Evolutionary conservation across 768 basidiomycete genomes (phyloP).

Genomic region (Mycena galericulata): DNA sequence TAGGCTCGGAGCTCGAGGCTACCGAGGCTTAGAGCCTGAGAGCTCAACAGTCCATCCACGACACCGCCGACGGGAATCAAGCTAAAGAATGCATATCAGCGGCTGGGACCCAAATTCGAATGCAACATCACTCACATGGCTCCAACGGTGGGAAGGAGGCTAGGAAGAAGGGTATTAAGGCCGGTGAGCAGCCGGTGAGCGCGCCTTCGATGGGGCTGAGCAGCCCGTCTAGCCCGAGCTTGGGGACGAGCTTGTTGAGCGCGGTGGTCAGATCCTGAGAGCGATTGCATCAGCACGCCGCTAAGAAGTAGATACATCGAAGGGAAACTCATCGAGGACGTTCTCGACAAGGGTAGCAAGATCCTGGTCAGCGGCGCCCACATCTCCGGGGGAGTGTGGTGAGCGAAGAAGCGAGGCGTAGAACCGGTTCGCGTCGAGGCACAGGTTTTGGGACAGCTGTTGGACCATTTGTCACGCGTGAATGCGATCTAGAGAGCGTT

Average conservation of each 20-base stretch:
- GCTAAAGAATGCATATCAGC: no score
- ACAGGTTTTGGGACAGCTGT: slow-evolving; percentile 29
- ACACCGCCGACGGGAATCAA: no score
- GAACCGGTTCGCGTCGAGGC: slow-evolving; percentile 33
- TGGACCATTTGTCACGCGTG: slow-evolving; percentile 28
- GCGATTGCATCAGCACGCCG: not conserved
- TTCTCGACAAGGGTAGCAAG: slow-evolving; percentile 8
- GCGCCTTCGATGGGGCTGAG: slow-evolving; percentile 13
- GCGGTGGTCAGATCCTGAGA: slow-evolving; percentile 5
- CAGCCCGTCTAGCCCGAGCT: slow-evolving; percentile 17
- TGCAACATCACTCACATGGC: not conserved
- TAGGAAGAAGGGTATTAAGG: not conserved
- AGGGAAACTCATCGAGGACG: not conserved
- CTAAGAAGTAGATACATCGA: not conserved
- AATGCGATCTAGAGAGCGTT: slow-evolving; percentile 18
- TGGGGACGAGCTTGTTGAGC: slow-evolving; percentile 24
- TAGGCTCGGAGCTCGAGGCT: no score
- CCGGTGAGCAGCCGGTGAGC: slow-evolving; percentile 7
- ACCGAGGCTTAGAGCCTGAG: no score
- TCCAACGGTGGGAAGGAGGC: slow-evolving; percentile 10
- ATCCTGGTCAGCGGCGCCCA: slow-evolving; percentile 8
- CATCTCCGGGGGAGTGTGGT: slow-evolving; percentile 6
- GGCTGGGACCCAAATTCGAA: not conserved
- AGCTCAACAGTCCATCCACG: no score
- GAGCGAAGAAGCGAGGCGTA: slow-evolving; percentile 24